Percentiles rank a stretch among this genome's conserved stretches.
phyloP scores from a whole-genome alignment of 768 basidiomycete genomes.

The Hygrophorus pudorinus region DNA sequence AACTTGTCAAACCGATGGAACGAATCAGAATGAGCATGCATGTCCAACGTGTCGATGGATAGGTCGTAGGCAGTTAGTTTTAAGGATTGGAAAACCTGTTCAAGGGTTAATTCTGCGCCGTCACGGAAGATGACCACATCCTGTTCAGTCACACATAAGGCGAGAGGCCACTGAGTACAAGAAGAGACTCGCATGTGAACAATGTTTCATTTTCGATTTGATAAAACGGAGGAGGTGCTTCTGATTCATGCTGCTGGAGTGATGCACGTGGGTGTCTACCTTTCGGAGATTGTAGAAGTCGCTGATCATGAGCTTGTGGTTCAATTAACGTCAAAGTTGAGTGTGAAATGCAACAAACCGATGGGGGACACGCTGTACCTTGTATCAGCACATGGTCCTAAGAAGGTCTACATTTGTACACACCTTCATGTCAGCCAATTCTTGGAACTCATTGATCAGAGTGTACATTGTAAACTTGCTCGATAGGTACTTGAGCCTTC shows the following conservation, averaged over 20 bases:
- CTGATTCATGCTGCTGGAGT: constrained; percentile 99
- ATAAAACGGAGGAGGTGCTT: constrained; percentile 98
- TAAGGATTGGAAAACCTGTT: constrained; percentile 93
- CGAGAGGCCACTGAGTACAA: not conserved
- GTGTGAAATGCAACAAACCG: constrained; percentile 35
- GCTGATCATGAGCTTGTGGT: constrained; percentile 37
- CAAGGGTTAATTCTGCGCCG: constrained; percentile 75
- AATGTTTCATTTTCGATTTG: constrained; percentile 95
- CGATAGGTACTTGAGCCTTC: constrained; percentile 80
- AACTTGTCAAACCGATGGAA: constrained; percentile 99
- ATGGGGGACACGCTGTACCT: constrained; percentile 62
- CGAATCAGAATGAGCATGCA: constrained; percentile 97
- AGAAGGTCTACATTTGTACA: constrained; percentile 11
- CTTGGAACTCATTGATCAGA: constrained; percentile 87
- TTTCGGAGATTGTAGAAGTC: constrained; percentile 99
- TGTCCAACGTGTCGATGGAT: constrained; percentile 97
- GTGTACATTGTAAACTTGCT: constrained; percentile 94
- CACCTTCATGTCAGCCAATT: constrained; percentile 95
- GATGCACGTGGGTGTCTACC: constrained; percentile 98
- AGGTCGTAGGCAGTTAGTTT: constrained; percentile 94
- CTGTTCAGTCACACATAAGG: constrained; percentile 26
- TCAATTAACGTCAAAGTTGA: not conserved
- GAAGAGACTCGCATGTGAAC: constrained; percentile 48
- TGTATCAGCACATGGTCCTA: not conserved
- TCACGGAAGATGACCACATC: constrained; percentile 96